These are phyloP conservation scores for Lippia alba DNA, from an alignment of 305 asterid species.

Conservation along the genomic window DNA sequence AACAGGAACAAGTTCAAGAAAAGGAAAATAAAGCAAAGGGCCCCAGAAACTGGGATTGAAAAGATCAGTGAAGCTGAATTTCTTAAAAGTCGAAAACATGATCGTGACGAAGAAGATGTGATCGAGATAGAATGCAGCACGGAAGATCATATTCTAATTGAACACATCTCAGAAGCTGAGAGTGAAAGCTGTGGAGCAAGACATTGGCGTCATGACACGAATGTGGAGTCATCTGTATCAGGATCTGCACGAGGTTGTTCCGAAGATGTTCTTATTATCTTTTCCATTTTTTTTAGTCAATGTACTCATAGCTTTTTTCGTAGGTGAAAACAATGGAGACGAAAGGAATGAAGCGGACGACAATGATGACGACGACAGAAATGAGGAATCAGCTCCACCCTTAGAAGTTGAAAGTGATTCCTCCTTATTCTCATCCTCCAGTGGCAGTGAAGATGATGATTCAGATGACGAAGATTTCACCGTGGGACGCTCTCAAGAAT, in stretches of 20 bases:
- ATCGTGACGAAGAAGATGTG: neutral
- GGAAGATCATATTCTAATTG: neutral
- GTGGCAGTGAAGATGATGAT: constrained; percentile 4
- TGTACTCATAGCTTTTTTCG: neutral
- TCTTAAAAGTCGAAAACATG: neutral
- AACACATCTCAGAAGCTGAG: neutral
- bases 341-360: neutral
- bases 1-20: too few species aligned
- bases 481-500: neutral
- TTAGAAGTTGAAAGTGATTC: neutral
- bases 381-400: neutral
- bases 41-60: too few species aligned
- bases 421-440: neutral
- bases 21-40: too few species aligned
- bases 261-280: neutral
- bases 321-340: neutral
- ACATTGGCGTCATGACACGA: neutral
- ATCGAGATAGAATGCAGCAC: neutral
- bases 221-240: neutral
- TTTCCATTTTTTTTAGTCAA: neutral
- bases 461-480: neutral
- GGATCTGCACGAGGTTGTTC: neutral
- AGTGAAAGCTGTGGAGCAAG: neutral
- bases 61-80: too few species aligned
- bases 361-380: neutral